Percentiles rank a stretch among this genome's conserved stretches.
Evolutionary conservation across 192 early-diverging fungal genomes (phyloP).

Genomic region (Backusella liffmaniae): DNA sequence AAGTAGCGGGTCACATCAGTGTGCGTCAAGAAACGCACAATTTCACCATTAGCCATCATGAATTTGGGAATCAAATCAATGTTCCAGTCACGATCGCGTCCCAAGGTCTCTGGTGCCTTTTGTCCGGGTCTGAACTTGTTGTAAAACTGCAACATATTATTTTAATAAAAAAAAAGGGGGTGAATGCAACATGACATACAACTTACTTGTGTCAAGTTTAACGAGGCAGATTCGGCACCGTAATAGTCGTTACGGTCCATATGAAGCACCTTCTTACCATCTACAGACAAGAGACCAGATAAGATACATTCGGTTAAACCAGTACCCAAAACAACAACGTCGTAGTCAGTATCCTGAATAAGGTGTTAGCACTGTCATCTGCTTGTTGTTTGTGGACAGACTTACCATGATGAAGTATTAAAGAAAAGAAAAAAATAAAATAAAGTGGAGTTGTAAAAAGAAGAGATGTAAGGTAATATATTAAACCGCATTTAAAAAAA

Average conservation of each 20-base stretch:
- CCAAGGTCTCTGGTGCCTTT: conserved; percentile 48
- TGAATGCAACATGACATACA: neutral
- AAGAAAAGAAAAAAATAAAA: neutral
- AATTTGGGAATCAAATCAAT: conserved; percentile 99
- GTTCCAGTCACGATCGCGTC: conserved; percentile 88
- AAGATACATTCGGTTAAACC: conserved; percentile 90
- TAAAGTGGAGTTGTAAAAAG: too few relatives aligned
- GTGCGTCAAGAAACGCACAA: conserved; percentile 94
- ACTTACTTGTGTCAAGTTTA: conserved; percentile 92
- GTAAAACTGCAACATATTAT: conserved; percentile 50
- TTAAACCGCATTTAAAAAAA: neutral
- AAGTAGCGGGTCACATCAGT: conserved; percentile 98
- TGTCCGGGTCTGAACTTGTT: conserved; percentile 65
- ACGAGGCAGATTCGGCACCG: conserved; percentile 91
- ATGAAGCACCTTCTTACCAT: conserved; percentile 91
- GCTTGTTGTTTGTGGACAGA: neutral
- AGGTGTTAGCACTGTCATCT: neutral
- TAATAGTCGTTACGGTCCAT: conserved; percentile 98
- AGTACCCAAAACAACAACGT: conserved; percentile 86
- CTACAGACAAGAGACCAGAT: conserved; percentile 81
- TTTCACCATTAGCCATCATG: conserved; percentile 98
- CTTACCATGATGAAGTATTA: neutral
- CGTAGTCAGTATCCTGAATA: conserved; percentile 76
- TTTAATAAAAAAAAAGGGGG: neutral
- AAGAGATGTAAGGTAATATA: neutral